Evolutionary conservation across 352 stramenopile genomes (phyloP).

Genomic region (Globisporangium spiculum): DNA sequence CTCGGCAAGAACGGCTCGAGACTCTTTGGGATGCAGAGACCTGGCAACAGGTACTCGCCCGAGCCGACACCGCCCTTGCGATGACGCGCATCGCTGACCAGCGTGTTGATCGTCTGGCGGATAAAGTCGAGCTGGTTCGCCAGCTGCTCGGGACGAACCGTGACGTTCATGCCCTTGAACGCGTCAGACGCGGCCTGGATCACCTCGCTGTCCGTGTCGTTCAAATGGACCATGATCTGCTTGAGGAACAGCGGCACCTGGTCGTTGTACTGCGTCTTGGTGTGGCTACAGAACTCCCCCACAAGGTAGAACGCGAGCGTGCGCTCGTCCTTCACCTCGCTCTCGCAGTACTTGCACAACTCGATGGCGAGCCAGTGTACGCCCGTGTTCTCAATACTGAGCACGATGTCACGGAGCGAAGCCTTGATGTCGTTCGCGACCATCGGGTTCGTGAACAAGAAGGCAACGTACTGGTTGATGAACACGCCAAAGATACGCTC

Average conservation of each 20-base stretch:
- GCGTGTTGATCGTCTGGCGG: conserved; percentile 94
- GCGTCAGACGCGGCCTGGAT: conserved; percentile 88
- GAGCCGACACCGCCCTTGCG: conserved; percentile 88
- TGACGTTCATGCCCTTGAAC: conserved; percentile 90
- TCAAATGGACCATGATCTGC: conserved; percentile 95
- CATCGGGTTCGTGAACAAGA: conserved; percentile 31
- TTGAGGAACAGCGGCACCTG: conserved; percentile 95
- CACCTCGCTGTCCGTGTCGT: conserved; percentile 89
- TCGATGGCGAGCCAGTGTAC: conserved; percentile 95
- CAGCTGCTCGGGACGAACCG: conserved; percentile 91
- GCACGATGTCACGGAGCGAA: conserved; percentile 67
- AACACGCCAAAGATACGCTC: conserved; percentile 91
- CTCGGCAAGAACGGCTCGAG: conserved; percentile 97
- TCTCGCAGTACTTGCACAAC: conserved; percentile 93
- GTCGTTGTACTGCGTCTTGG: conserved; percentile 89
- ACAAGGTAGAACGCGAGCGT: conserved; percentile 92
- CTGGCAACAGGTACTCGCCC: conserved; percentile 77
- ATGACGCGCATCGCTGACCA: conserved; percentile 95
- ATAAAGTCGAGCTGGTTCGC: conserved; percentile 97
- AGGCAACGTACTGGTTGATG: conserved; percentile 67
- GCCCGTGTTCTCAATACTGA: conserved; percentile 87
- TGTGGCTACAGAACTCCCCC: conserved; percentile 86
- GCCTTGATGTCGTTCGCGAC: conserved; percentile 68
- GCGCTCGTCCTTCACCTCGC: conserved; percentile 83
- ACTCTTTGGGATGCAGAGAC: conserved; percentile 80